A percentile compares a stretch with the other conserved stretches of the same genome.
Conservation (phyloP, 2,329 filamentous ascomycete genomes). For the Ascochyta rabiei region DNA sequence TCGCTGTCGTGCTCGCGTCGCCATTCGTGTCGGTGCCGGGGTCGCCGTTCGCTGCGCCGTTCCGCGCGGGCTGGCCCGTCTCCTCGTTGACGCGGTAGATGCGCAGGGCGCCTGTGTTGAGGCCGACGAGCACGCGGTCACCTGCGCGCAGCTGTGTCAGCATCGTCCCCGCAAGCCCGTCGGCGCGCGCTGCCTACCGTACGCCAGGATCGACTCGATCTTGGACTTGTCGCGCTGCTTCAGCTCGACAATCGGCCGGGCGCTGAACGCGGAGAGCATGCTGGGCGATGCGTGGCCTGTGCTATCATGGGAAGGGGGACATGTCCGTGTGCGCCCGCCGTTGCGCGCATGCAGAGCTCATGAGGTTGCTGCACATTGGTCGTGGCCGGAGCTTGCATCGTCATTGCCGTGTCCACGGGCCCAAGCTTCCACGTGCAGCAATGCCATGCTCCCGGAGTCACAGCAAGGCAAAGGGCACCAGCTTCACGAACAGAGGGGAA, state of each 20-base stretch:
- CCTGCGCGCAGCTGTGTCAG: slow-evolving; percentile 56
- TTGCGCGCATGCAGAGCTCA: slow-evolving; percentile 28
- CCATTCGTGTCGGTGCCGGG: slow-evolving; percentile 25
- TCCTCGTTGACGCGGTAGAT: slow-evolving; percentile 88
- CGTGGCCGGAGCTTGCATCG: slow-evolving; percentile 25
- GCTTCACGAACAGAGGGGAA: neutral
- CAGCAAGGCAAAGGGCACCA: neutral
- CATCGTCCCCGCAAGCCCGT: neutral
- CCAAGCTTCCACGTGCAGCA: slow-evolving; percentile 10
- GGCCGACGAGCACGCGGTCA: slow-evolving; percentile 87
- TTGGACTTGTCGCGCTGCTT: slow-evolving; percentile 93
- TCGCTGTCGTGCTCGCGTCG: neutral
- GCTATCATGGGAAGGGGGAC: slow-evolving; percentile 20
- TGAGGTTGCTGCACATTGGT: slow-evolving; percentile 17
- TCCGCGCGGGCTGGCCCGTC: slow-evolving; percentile 48
- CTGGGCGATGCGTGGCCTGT: slow-evolving; percentile 15
- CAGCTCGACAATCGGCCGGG: slow-evolving; percentile 95
- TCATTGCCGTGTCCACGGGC: slow-evolving; percentile 29
- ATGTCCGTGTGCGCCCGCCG: slow-evolving; percentile 26
- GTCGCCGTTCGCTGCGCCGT: slow-evolving; percentile 6
- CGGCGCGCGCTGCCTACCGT: slow-evolving; percentile 62
- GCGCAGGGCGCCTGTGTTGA: slow-evolving; percentile 86
- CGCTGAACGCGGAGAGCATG: slow-evolving; percentile 98
- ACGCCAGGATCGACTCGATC: slow-evolving; percentile 93
- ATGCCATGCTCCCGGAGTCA: neutral